These are phyloP conservation scores for Aspergillus brasiliensis DNA, from an alignment of 2,329 filamentous ascomycete species.

Conservation along the genomic window DNA sequence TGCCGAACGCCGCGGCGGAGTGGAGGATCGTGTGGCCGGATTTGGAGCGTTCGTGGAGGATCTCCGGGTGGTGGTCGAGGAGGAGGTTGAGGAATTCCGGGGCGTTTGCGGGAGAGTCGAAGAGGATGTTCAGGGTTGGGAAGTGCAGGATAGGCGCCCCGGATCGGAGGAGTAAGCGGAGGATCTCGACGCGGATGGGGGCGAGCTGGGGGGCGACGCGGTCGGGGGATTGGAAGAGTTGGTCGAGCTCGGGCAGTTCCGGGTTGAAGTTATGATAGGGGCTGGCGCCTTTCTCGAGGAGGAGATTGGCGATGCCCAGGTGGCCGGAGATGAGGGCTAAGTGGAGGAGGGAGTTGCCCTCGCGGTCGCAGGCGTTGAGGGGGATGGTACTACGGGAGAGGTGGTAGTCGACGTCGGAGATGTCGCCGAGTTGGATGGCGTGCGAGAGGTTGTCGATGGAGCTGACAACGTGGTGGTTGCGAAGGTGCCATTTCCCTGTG, in stretches of 20 bases:
- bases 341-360: background rate
- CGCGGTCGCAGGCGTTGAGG: background rate
- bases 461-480: too few relatives aligned
- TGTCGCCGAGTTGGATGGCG: background rate
- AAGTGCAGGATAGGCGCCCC: background rate
- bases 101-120: too few relatives aligned
- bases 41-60: too few relatives aligned
- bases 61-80: background rate
- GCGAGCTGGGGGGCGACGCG: too few relatives aligned
- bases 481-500: background rate
- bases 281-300: background rate
- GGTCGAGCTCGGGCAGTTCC: background rate
- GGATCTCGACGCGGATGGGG: background rate
- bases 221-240: background rate
- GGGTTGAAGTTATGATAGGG: background rate
- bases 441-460: background rate
- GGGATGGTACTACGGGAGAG: background rate
- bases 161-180: background rate
- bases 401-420: background rate
- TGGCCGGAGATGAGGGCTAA: background rate
- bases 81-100: background rate
- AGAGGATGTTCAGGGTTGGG: background rate
- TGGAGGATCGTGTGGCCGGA: background rate
- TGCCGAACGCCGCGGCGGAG: background rate
- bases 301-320: background rate